Conservation (phyloP, 768 basidiomycete species). For the Boletus subparvulus region DNA sequence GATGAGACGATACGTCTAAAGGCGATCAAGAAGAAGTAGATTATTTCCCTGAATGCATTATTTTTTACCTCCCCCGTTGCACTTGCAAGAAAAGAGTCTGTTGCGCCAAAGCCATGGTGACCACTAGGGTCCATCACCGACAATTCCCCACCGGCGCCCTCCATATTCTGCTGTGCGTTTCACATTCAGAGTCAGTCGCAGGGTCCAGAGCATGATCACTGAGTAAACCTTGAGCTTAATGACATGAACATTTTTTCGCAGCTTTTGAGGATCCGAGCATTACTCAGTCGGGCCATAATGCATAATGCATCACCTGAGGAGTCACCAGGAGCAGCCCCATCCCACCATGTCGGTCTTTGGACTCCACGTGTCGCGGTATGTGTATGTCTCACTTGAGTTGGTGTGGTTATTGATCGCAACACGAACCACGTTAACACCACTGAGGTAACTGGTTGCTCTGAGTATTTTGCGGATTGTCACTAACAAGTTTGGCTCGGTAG, state of each 20-base stretch:
- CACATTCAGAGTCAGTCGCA: not conserved
- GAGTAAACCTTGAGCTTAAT: no score
- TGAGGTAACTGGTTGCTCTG: no score
- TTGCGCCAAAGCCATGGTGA: not conserved
- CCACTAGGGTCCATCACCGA: not conserved
- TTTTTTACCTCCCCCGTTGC: not conserved
- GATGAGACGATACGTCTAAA: conserved; percentile 89
- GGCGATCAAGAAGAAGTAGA: conserved; percentile 93
- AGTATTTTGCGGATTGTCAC: no score
- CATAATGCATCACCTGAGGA: not conserved
- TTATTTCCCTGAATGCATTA: conserved; percentile 10
- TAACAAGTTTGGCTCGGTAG: not conserved
- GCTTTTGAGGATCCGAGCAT: not conserved
- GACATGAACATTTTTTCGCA: not conserved
- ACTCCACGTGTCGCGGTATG: not conserved
- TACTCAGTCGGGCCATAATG: not conserved
- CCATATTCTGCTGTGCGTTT: not conserved
- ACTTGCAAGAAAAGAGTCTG: not conserved
- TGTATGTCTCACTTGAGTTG: not conserved
- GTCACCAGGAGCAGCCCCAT: not conserved
- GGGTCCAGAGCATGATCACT: no score
- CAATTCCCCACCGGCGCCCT: not conserved
- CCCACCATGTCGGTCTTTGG: not conserved
- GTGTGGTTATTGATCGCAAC: not conserved
- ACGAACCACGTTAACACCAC: not conserved